These are phyloP conservation scores for Jasminum sambac DNA, from an alignment of 257 asterid species.

Conservation along the genomic window DNA sequence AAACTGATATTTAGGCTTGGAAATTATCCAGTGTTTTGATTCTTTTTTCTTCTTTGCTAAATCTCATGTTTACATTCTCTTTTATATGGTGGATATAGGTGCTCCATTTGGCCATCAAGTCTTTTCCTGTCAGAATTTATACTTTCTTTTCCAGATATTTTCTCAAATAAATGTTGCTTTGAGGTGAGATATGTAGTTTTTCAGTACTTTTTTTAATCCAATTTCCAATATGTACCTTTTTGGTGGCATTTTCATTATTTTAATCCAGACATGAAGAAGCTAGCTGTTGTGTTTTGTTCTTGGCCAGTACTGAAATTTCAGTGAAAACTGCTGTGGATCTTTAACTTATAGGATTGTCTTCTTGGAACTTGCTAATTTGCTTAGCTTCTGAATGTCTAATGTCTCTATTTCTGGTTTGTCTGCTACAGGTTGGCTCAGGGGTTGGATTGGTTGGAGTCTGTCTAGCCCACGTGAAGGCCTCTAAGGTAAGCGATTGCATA, in stretches of 20 bases:
- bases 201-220: not conserved
- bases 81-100: slow-evolving; percentile 46
- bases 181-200: slow-evolving; percentile 63
- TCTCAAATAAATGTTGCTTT: slow-evolving; percentile 70
- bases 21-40: not conserved
- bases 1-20: not conserved
- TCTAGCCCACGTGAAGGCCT: slow-evolving; percentile 72
- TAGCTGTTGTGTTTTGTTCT: not conserved
- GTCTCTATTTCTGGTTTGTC: slow-evolving; percentile 17
- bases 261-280: not conserved
- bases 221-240: slow-evolving; percentile 8
- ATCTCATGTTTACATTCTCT: slow-evolving; percentile 6
- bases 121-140: slow-evolving; percentile 90
- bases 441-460: slow-evolving; percentile 90
- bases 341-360: not conserved
- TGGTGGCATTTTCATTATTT: slow-evolving; percentile 8
- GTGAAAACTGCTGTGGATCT: not conserved
- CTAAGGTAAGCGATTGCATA: slow-evolving; percentile 49
- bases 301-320: not conserved
- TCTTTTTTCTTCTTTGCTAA: not conserved
- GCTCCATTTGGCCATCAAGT: slow-evolving; percentile 96
- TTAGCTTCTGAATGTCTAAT: not conserved
- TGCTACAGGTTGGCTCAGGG: slow-evolving; percentile 86
- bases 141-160: slow-evolving; percentile 82
- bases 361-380: not conserved